Evolutionary conservation across 2,329 filamentous ascomycete genomes (phyloP), one percentile per base, ranked within the genome.

Genomic region (Dactylellina parvicollis): DNA sequence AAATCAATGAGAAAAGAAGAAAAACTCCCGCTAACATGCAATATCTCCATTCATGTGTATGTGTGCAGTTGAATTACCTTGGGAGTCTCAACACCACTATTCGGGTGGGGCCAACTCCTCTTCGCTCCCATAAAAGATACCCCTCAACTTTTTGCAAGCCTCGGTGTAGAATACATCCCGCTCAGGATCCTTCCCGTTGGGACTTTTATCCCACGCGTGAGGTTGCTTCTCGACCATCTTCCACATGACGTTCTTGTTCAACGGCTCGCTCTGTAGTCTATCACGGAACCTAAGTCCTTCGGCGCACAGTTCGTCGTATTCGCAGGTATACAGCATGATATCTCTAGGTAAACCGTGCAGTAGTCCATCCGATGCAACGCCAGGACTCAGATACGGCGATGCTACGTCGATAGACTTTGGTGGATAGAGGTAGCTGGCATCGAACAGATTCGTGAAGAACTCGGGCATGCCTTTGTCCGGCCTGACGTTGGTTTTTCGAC

Each of bases 191-290:
- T 84, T 83, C 61, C 82, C 83, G 77, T 88, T 89, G 0, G 87
- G 87, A 26, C 85, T 85, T 80, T 90, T 90, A 77, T 90, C 88
- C 84, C 88, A 90, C 0, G 84, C 88, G 77, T 90, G 88, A 26
- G 84, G 83, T 20, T 88, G 87, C 1, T 83, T 86, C 2, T 82
- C 80, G 1, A 90, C 83, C 80, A 87, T 85, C 24, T 84, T 84
- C 76, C 88, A 88, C 56, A 82, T 81, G 0, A 90, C 85, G 5
- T 83, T 82, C 80, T 88, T 89, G 22, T 81, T 82, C 3, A 87
- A 79, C 0, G 82, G 82, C 14, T 65, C 69, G 0, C 80, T 78
- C 50, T 82, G 79, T 7, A 92, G 79, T 18, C 89, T 83, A 56
- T 87, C 83, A 9, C 86, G 84, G 75, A 92, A 89, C 3, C 83